These are phyloP conservation scores for Candida vaughaniae DNA, from an alignment of 805 yeast genomes.

Conservation along the genomic window DNA sequence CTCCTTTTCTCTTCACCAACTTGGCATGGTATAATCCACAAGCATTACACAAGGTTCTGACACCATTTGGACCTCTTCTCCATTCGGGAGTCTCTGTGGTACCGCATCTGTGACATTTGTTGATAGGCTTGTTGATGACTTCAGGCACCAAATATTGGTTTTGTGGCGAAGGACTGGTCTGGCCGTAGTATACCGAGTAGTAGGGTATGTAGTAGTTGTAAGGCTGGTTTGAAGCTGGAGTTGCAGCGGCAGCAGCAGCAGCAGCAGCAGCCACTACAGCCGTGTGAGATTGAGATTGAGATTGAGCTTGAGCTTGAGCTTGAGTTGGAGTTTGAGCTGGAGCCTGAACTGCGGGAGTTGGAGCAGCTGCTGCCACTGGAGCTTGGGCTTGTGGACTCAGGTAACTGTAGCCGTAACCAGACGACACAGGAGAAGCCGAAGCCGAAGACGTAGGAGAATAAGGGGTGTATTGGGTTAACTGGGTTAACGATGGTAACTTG, in stretches of 20 bases:
- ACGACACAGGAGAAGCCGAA: background rate
- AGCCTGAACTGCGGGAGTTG: background rate
- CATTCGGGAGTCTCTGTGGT: slow-evolving; percentile 48
- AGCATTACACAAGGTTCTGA: slow-evolving; percentile 44
- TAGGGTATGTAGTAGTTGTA: slow-evolving; percentile 9
- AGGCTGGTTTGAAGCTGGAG: background rate
- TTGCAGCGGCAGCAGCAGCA: background rate
- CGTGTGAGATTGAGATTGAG: background rate
- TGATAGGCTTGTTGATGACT: slow-evolving; percentile 30
- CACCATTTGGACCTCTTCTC: slow-evolving; percentile 46
- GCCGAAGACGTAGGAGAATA: slow-evolving; percentile 4
- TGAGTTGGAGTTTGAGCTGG: slow-evolving; percentile 1
- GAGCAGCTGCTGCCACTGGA: too few species aligned
- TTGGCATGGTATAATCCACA: slow-evolving; percentile 46
- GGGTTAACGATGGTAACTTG: slow-evolving; percentile 7
- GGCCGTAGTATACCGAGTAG: slow-evolving; percentile 13
- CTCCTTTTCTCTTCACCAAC: slow-evolving; percentile 55
- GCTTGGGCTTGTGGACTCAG: too few species aligned
- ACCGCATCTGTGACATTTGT: slow-evolving; percentile 45
- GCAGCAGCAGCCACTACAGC: background rate
- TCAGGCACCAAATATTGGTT: slow-evolving; percentile 25
- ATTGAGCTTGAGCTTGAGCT: background rate
- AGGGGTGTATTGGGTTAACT: slow-evolving; percentile 6
- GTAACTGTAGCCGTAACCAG: slow-evolving; percentile 1
- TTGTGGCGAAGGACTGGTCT: slow-evolving; percentile 6